Evolutionary conservation across 345 rosid species (phyloP), one percentile per base, ranked within the genome.

Genomic region (Arabis hirsuta): DNA sequence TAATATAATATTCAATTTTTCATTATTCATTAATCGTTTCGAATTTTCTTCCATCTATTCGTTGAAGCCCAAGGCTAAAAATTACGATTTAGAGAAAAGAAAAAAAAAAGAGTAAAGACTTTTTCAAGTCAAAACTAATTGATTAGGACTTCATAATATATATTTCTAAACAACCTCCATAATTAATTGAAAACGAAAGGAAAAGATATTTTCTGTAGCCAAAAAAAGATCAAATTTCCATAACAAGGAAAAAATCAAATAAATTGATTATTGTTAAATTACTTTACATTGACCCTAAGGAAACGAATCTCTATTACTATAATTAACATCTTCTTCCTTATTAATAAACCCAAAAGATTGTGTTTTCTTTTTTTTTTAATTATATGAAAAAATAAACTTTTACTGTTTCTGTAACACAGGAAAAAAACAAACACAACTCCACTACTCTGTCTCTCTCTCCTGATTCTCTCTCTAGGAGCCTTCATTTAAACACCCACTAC

Each of bases 401-500:
- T 14, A 61, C 58, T 56, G 44, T 39, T 73, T 39, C 12, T 9
- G 20, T 73, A 55, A 27, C 12, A 55, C 2, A 50, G 13, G 27
- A 65, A 48, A 19, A 59, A 51, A 67, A 27, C 39, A 67, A 76
- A 76, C 70, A 47, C 70, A 75, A 54, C 20, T 51, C 62, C 26
- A n/a, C 39, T 5, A 54, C 56, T 70, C 24, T 60, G n/a, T 69
- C 16, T 58, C 57, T 53, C 39, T 31, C 57, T 53, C 39, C 19
- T 20, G 34, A 19, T 60, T 56, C 64, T 55, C 74, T 76, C 69
- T 67, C 69, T 68, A 61, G 45, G 22, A 27, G 72, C 36, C 31
- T 70, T 62, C 55, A 67, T 73, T 68, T 42, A 67, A 64, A 45
- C 39, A 58, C 65, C 71, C 72, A 78, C 76, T 44, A 73, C 68